Conservation (phyloP, 2,329 filamentous ascomycete genomes). For the Fusarium nurragi region DNA sequence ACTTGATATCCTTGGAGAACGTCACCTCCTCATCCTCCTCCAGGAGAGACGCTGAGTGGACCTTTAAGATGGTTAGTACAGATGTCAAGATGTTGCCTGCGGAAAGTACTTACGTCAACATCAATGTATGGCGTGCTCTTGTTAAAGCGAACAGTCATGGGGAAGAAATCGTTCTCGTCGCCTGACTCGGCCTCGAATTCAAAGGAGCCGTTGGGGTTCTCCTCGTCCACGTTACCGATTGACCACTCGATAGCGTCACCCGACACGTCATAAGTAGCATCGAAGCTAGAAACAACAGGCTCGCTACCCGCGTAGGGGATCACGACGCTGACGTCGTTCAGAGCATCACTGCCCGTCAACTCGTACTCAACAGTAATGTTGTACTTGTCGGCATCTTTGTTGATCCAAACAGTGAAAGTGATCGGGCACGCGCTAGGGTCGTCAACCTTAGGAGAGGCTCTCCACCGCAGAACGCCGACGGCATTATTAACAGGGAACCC, state of each 20-base stretch:
- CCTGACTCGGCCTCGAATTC: constrained; percentile 92
- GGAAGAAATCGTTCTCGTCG: constrained; percentile 96
- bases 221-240: constrained; percentile 84
- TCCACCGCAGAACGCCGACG: constrained; percentile 93
- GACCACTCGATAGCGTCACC: constrained; percentile 95
- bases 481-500: constrained; percentile 95
- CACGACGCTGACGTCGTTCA: constrained; percentile 85
- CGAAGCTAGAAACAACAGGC: constrained; percentile 89
- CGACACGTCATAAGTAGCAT: constrained; percentile 92
- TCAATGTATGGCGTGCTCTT: constrained; percentile 89
- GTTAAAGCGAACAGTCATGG: constrained; percentile 90
- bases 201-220: constrained; percentile 85
- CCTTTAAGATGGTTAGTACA: constrained; percentile 51
- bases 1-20: constrained; percentile 85
- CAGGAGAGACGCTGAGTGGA: constrained; percentile 73
- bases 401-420: constrained; percentile 97
- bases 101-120: constrained; percentile 78
- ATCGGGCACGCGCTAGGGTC: constrained; percentile 86
- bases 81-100: too few relatives aligned
- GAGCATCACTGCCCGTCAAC: constrained; percentile 78
- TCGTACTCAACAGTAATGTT: constrained; percentile 97
- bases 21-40: constrained; percentile 82
- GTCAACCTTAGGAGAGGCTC: constrained; percentile 81
- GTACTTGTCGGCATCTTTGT: constrained; percentile 84
- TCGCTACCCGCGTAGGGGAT: constrained; percentile 89